Evolutionary conservation across 805 yeast species (phyloP), one percentile per base, ranked within the genome.

Genomic region (Sungouiozyma ichnusensis): DNA sequence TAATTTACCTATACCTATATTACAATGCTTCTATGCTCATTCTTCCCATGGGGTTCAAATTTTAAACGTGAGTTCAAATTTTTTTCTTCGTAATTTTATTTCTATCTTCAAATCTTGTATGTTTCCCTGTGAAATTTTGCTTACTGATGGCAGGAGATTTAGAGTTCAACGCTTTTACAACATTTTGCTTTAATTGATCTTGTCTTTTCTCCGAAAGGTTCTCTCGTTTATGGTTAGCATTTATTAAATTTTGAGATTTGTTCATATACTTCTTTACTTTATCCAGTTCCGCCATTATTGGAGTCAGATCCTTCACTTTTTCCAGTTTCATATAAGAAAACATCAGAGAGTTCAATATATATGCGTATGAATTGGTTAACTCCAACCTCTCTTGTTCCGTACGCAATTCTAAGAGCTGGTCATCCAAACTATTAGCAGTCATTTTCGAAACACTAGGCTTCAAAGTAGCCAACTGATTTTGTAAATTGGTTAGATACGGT

Each of bases 251-350:
- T 36, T 49, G 75, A 32, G 74, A 69, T 52, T 77, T 69, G 33
- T 70, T 70, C 77, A 82, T 80, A 49, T 80, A 81, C n/a, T 68
- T 54, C 56, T 81, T 82, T 34, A 84, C 79, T 46, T 87, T 67
- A 6, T 66, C 68, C 40, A 85, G 64, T 53, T 83, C 94, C 24
- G 64, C 64, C 78, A 79, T 76, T 16, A 86, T 73, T 2, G 81
- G 78, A 4, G 46, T 34, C 43, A 53, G 39, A 20, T 59, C 58
- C 33, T 53, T 55, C 15, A 48, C 49, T 18, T 47, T 44, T 16
- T 50, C 39, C 8, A 60, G 43, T 39, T 60, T 60, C 55, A 53
- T 51, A 38, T 54, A 52, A 1, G 57, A 46, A 39, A 59, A 60
- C 44, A 58, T 45, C 35, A 60, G 41, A 1, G 64, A 58, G 33